These are phyloP conservation scores for Sporothrix euskadiensis DNA, from an alignment of 2,329 filamentous ascomycete species.

Conservation along the genomic window DNA sequence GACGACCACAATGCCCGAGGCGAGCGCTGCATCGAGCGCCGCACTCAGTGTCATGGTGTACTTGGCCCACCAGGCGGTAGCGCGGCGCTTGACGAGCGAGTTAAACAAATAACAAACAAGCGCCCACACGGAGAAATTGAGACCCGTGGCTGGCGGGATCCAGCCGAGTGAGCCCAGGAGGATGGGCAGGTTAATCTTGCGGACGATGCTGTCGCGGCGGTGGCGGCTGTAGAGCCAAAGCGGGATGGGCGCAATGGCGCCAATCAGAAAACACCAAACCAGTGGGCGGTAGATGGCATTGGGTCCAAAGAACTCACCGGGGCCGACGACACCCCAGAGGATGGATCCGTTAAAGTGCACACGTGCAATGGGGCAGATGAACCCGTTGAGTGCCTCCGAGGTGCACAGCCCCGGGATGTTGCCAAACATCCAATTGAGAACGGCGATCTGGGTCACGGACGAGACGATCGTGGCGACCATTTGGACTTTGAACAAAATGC, in stretches of 20 bases:
- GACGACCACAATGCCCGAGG: constrained; percentile 78
- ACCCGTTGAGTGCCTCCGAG: constrained; percentile 76
- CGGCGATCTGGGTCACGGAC: constrained; percentile 76
- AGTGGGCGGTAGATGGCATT: constrained; percentile 72
- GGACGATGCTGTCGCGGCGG: constrained; percentile 61
- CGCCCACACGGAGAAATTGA: constrained; percentile 88
- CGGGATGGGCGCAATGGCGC: constrained; percentile 70
- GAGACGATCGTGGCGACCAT: constrained; percentile 74
- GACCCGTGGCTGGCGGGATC: constrained; percentile 82
- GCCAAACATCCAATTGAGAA: constrained; percentile 87
- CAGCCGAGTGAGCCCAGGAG: constrained; percentile 80
- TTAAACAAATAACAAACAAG: constrained; percentile 86
- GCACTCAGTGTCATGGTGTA: constrained; percentile 88
- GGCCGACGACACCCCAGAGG: constrained; percentile 85
- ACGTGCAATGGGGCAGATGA: constrained; percentile 81
- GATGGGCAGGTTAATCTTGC: constrained; percentile 79
- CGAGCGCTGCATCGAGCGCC: constrained; percentile 78
- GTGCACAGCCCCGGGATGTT: constrained; percentile 79
- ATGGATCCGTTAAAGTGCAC: constrained; percentile 91
- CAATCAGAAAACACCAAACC: constrained; percentile 79
- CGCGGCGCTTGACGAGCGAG: constrained; percentile 67
- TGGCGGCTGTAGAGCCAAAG: constrained; percentile 70
- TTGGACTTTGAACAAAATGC: constrained; percentile 76
- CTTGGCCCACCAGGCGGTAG: constrained; percentile 80
- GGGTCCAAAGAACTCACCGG: constrained; percentile 76